Percentiles rank a stretch among this genome's conserved stretches.
Conservation (phyloP, 805 yeast genomes). For the Debaryomyces hansenii region DNA sequence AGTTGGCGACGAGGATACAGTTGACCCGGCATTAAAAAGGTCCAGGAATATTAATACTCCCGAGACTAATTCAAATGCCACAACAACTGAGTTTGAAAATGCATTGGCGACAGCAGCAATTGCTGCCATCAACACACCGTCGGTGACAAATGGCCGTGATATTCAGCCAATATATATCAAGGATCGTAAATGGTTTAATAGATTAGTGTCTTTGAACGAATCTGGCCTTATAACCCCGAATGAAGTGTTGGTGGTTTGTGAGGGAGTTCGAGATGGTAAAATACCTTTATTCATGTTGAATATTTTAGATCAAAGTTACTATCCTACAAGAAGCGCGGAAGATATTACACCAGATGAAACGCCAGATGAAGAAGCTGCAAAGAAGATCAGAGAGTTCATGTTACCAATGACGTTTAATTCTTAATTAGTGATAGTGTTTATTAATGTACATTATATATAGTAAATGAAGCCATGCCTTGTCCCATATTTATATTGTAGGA, state of each 20-base stretch:
- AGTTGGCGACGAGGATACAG: slow-evolving; percentile 20
- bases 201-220: slow-evolving; percentile 27
- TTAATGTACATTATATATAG: slow-evolving; percentile 1
- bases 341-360: slow-evolving; percentile 14
- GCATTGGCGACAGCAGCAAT: slow-evolving; percentile 31
- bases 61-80: slow-evolving; percentile 7
- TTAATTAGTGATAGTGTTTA: slow-evolving; percentile 2
- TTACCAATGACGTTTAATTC: slow-evolving; percentile 31
- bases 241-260: slow-evolving; percentile 33
- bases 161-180: slow-evolving; percentile 29
- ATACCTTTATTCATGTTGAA: slow-evolving; percentile 37
- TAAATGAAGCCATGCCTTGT: background rate
- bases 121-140: slow-evolving; percentile 31
- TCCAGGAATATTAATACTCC: slow-evolving; percentile 10
- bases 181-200: slow-evolving; percentile 39
- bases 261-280: slow-evolving; percentile 38
- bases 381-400: slow-evolving; percentile 33
- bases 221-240: slow-evolving; percentile 22
- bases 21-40: slow-evolving; percentile 29
- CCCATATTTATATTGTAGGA: background rate
- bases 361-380: slow-evolving; percentile 30
- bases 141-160: slow-evolving; percentile 22
- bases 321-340: slow-evolving; percentile 18
- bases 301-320: slow-evolving; percentile 31
- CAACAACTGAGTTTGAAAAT: slow-evolving; percentile 21